Evolutionary conservation across 2,329 filamentous ascomycete species (phyloP).

Genomic region (Aureobasidium pullulans): DNA sequence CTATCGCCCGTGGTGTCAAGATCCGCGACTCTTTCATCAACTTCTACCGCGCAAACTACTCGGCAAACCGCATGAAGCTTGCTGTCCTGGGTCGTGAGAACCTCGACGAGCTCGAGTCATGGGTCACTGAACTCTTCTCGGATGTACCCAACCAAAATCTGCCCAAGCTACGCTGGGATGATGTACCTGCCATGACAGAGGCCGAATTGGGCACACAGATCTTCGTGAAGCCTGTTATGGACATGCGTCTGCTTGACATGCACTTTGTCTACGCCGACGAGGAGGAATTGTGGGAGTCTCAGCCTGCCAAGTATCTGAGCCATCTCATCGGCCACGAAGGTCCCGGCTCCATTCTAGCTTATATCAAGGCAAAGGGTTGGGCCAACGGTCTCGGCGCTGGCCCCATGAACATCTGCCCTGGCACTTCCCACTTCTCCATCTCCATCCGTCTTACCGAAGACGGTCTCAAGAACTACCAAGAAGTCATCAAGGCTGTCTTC

Average conservation of each 20-base stretch:
- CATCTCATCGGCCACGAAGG: conserved; percentile 90
- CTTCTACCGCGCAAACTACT: conserved; percentile 85
- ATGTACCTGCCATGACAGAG: conserved; percentile 51
- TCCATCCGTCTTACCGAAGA: conserved; percentile 77
- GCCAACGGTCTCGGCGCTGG: conserved; percentile 76
- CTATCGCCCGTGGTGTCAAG: conserved; percentile 71
- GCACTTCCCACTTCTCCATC: conserved; percentile 72
- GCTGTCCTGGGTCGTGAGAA: conserved; percentile 76
- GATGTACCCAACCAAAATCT: conserved; percentile 76
- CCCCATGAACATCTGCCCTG: conserved; percentile 67
- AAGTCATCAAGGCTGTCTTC: conserved; percentile 78
- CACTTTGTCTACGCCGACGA: conserved; percentile 83
- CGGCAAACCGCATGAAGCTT: conserved; percentile 88
- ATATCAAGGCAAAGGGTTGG: conserved; percentile 86
- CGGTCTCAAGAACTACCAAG: conserved; percentile 71
- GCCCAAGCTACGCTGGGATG: conserved; percentile 59
- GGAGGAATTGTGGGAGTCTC: conserved; percentile 67
- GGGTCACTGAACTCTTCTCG: conserved; percentile 78
- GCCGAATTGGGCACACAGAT: conserved; percentile 62
- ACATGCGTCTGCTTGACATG: conserved; percentile 70
- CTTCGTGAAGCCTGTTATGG: conserved; percentile 88
- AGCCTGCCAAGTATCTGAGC: conserved; percentile 78
- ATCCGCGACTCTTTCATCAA: conserved; percentile 87
- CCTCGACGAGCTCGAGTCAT: conserved; percentile 72
- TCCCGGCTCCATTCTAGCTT: conserved; percentile 82